phyloP scores from a whole-genome alignment of 441 rosid species.

The Isatis lusitanica region DNA sequence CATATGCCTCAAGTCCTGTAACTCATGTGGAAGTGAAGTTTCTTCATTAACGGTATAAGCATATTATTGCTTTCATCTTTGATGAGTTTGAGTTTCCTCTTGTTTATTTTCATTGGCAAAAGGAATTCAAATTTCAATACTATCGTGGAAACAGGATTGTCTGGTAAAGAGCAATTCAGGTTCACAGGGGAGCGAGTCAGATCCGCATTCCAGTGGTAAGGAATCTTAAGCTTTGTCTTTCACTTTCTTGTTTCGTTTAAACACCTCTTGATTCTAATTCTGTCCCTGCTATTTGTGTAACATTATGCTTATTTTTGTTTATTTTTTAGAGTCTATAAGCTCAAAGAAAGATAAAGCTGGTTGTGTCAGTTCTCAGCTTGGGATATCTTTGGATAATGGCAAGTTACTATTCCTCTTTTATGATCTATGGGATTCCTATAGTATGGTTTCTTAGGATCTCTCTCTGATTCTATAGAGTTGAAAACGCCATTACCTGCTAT shows the following conservation, averaged over 20 bases:
- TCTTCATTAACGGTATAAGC: constrained; percentile 31
- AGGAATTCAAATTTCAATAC: not conserved
- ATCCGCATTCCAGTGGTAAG: constrained; percentile 78
- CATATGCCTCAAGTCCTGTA: constrained; percentile 50
- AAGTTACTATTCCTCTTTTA: constrained; percentile 23
- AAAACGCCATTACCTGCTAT: constrained; percentile 38
- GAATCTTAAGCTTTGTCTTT: not conserved
- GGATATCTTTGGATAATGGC: constrained; percentile 52
- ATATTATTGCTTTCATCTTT: not conserved
- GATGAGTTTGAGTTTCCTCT: not conserved
- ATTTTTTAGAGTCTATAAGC: constrained; percentile 63
- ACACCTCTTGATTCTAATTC: not conserved
- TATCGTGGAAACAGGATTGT: constrained; percentile 36
- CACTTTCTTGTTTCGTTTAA: not conserved
- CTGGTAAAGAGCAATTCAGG: constrained; percentile 45
- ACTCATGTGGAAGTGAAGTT: constrained; percentile 33
- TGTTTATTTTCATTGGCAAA: not conserved
- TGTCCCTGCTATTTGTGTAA: not conserved
- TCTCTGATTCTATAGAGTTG: constrained; percentile 48
- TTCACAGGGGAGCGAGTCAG: constrained; percentile 57
- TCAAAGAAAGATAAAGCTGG: constrained; percentile 55
- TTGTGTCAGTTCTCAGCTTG: constrained; percentile 51
- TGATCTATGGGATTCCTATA: not conserved
- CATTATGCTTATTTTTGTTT: not conserved
- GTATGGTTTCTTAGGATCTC: not conserved